Evolutionary conservation across 345 rosid genomes (phyloP).

Genomic region (Pugionium cornutum): DNA sequence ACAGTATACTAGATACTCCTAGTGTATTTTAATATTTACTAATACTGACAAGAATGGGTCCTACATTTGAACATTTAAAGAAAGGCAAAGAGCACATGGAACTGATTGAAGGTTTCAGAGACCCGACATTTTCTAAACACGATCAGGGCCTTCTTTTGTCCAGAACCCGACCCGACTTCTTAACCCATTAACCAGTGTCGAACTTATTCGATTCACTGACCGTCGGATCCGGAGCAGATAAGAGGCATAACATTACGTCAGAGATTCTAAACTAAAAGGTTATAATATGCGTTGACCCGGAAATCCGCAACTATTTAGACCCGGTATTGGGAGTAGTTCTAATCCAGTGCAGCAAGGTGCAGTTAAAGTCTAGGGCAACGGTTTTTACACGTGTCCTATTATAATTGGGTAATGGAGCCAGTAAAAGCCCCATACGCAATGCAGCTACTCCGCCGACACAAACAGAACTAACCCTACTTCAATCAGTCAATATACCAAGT

Average conservation of each 20-base stretch:
- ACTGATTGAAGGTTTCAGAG: conserved; percentile 32
- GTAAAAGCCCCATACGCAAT: conserved; percentile 33
- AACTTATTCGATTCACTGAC: conserved; percentile 13
- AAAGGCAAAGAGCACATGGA: conserved; percentile 35
- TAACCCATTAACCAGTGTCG: not conserved
- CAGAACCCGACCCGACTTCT: conserved; percentile 23
- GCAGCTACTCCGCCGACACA: conserved; percentile 59
- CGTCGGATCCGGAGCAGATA: conserved; percentile 36
- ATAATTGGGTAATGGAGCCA: conserved; percentile 30
- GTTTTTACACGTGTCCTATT: conserved; percentile 33
- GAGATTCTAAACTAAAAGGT: no score
- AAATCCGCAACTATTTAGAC: conserved; percentile 26
- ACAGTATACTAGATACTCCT: conserved; percentile 9
- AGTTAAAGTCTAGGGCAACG: conserved; percentile 11
- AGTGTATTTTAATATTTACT: conserved; percentile 30
- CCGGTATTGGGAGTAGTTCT: conserved; percentile 20
- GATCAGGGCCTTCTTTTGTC: conserved; percentile 22
- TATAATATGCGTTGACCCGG: conserved; percentile 29
- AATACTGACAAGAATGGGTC: conserved; percentile 36
- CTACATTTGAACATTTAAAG: conserved; percentile 31
- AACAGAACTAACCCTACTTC: conserved; percentile 36
- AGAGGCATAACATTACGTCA: not conserved
- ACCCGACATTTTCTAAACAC: conserved; percentile 42
- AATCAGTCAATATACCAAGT: conserved; percentile 10
- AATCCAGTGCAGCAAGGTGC: conserved; percentile 22